Evolutionary conservation across 306 rosid genomes (phyloP).

Genomic region (Fagus sylvatica): DNA sequence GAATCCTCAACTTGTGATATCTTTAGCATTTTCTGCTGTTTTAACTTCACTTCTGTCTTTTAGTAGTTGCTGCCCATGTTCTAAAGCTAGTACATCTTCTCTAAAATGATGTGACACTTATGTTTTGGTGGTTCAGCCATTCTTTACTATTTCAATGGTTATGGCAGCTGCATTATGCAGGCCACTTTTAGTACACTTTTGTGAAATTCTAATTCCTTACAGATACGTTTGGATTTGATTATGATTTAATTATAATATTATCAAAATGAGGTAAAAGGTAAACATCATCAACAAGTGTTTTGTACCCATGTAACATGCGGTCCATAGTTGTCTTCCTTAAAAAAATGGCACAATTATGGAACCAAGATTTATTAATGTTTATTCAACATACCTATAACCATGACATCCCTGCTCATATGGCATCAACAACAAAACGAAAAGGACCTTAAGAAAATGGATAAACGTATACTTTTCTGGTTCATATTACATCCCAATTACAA

Average conservation of each 20-base stretch:
- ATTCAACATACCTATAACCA: background rate
- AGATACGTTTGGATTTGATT: background rate
- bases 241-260: background rate
- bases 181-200: background rate
- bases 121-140: background rate
- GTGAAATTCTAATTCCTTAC: background rate
- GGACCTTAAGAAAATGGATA: background rate
- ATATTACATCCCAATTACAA: background rate
- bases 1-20: background rate
- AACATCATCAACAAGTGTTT: background rate
- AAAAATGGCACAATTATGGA: background rate
- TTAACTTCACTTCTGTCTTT: background rate
- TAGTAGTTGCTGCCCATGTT: background rate
- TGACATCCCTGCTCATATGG: background rate
- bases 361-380: background rate
- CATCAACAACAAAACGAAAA: background rate
- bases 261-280: background rate
- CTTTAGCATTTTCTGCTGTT: background rate
- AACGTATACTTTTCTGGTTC: background rate
- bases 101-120: background rate
- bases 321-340: background rate
- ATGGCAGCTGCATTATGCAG: background rate
- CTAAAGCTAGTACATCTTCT: background rate
- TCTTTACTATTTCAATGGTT: background rate
- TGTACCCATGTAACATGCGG: background rate